These are phyloP conservation scores for Sphagnum tenellum DNA, from an alignment of 225 moss, liverwort and hornwort genomes.

Conservation along the genomic window DNA sequence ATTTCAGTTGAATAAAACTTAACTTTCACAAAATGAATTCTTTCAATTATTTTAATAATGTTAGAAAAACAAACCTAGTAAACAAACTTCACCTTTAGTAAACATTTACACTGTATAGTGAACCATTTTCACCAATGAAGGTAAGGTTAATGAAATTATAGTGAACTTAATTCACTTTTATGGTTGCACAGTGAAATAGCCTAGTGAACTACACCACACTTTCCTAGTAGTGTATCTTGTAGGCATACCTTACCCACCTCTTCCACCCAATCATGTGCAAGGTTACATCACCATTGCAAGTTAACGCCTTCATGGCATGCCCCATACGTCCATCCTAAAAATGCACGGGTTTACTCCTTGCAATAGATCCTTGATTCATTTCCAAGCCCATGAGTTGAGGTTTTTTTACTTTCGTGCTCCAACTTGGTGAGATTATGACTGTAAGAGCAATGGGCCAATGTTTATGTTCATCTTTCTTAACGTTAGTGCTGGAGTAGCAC, in stretches of 20 bases:
- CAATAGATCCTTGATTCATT: slow-evolving; percentile 59
- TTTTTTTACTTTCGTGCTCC: slow-evolving; percentile 89
- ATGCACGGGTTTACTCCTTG: slow-evolving; percentile 33
- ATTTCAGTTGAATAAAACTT: too few relatives aligned
- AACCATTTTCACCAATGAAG: too few relatives aligned
- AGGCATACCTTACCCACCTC: slow-evolving; percentile 75
- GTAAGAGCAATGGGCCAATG: slow-evolving; percentile 15
- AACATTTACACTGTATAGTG: too few relatives aligned
- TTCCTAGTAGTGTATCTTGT: too few relatives aligned
- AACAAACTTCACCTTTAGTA: too few relatives aligned
- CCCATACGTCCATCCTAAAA: slow-evolving; percentile 62
- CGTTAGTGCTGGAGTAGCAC: slow-evolving; percentile 48
- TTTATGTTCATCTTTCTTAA: slow-evolving; percentile 19
- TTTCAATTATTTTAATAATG: too few relatives aligned
- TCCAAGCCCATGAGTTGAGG: slow-evolving; percentile 61
- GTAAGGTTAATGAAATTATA: too few relatives aligned
- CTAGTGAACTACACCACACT: too few relatives aligned
- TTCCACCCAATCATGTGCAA: slow-evolving; percentile 78
- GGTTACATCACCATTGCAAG: slow-evolving; percentile 84
- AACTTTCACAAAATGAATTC: too few relatives aligned
- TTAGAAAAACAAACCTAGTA: too few relatives aligned
- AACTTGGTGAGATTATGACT: slow-evolving; percentile 74
- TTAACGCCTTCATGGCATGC: slow-evolving; percentile 49
- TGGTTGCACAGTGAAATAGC: too few relatives aligned
- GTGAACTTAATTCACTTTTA: too few relatives aligned